A percentile compares a stretch with the other conserved stretches of the same genome.
Conservation (phyloP, 805 yeast genomes). For the Zygosaccharomyces kombuchaensis region DNA sequence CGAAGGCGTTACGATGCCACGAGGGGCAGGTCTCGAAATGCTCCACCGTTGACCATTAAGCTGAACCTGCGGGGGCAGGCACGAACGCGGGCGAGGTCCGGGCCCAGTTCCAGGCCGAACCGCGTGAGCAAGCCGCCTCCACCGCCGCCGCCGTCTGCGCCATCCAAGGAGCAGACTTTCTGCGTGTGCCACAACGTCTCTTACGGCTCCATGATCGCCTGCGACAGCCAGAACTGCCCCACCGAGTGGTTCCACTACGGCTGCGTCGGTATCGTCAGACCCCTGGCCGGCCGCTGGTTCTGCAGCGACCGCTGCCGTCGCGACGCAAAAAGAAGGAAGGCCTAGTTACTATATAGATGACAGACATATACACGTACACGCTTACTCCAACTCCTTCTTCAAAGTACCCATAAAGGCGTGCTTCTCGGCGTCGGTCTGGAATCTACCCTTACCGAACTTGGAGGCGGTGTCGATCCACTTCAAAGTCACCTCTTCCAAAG, state of each 20-base stretch:
- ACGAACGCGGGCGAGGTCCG: not conserved
- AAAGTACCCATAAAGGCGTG: conserved; percentile 99
- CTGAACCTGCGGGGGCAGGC: conserved; percentile 11
- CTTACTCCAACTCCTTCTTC: conserved; percentile 83
- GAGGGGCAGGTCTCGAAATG: conserved; percentile 6
- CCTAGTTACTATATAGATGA: conserved; percentile 3
- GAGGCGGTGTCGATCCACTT: conserved; percentile 99
- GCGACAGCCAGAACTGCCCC: conserved; percentile 73
- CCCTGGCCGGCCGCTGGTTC: conserved; percentile 67
- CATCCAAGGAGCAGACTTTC: conserved; percentile 31
- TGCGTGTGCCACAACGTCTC: conserved; percentile 47
- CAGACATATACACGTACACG: not conserved
- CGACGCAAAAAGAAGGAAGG: conserved; percentile 11
- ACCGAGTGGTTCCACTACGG: conserved; percentile 78
- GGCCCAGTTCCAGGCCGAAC: too few relatives aligned
- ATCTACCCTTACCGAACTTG: conserved; percentile 99
- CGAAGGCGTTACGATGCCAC: conserved; percentile 8
- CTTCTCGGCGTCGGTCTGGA: conserved; percentile 99
- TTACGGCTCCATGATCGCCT: conserved; percentile 82
- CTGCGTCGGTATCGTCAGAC: conserved; percentile 62
- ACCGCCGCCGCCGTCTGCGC: not conserved
- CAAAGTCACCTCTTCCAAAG: conserved; percentile 91
- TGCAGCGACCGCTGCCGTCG: conserved; percentile 47
- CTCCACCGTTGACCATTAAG: conserved; percentile 10
- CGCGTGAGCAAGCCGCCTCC: conserved; percentile 3